These are phyloP conservation scores for Dothideomycetes sp. DNA, from an alignment of 2,329 filamentous ascomycete genomes.

Conservation along the genomic window DNA sequence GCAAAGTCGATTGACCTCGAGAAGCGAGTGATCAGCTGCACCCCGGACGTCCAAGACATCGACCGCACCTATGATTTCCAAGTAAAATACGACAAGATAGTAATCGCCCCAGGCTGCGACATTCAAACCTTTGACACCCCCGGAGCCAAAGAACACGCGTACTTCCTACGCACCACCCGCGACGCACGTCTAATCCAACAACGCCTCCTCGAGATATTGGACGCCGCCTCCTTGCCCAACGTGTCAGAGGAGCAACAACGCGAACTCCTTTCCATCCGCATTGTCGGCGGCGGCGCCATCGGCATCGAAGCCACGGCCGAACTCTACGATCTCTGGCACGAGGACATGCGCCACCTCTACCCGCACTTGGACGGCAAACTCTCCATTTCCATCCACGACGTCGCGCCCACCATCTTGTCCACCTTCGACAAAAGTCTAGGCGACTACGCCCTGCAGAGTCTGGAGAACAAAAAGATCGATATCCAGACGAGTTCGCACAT, in stretches of 20 bases:
- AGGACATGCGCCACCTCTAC: slow-evolving; percentile 28
- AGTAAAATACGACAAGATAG: slow-evolving; percentile 30
- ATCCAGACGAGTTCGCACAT: slow-evolving; percentile 28
- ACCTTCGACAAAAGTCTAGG: slow-evolving; percentile 30
- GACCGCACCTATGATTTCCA: slow-evolving; percentile 22
- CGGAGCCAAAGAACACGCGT: slow-evolving; percentile 26
- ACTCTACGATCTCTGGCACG: slow-evolving; percentile 29
- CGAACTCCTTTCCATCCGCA: slow-evolving; percentile 25
- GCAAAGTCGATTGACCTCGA: slow-evolving; percentile 28
- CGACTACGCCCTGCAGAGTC: slow-evolving; percentile 29
- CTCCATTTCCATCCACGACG: slow-evolving; percentile 33
- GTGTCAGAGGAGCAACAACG: slow-evolving; percentile 18
- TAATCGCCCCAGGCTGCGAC: slow-evolving; percentile 32
- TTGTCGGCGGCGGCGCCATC: slow-evolving; percentile 32
- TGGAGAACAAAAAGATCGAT: slow-evolving; percentile 25
- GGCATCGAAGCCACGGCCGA: slow-evolving; percentile 34
- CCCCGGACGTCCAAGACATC: slow-evolving; percentile 21
- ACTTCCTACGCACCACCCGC: slow-evolving; percentile 26
- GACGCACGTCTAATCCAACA: slow-evolving; percentile 25
- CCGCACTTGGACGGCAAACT: slow-evolving; percentile 29
- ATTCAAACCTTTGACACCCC: slow-evolving; percentile 30
- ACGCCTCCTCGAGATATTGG: slow-evolving; percentile 25
- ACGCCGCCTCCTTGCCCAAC: slow-evolving; percentile 24
- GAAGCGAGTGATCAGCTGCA: slow-evolving; percentile 23
- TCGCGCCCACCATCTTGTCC: slow-evolving; percentile 29